These are phyloP conservation scores for Parasarocladium wereldwijsianum DNA, from an alignment of 2,329 filamentous ascomycete genomes.

Conservation along the genomic window DNA sequence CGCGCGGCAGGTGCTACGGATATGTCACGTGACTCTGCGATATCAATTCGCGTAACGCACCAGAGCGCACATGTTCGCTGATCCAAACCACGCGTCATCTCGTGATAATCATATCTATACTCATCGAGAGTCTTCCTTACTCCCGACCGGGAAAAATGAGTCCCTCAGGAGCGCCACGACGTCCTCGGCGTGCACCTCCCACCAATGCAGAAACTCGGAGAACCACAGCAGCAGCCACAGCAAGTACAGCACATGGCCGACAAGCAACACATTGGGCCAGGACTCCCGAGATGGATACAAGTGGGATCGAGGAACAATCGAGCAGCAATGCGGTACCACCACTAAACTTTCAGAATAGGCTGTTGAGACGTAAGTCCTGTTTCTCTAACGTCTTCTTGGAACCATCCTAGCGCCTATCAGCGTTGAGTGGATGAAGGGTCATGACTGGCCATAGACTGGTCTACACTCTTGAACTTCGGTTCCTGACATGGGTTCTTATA, in stretches of 20 bases:
- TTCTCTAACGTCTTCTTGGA: background rate
- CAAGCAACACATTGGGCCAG: background rate
- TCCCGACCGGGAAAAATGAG: background rate
- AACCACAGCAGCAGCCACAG: no score
- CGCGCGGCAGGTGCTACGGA: no score
- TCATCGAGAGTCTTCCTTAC: background rate
- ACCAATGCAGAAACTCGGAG: no score
- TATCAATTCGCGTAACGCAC: background rate
- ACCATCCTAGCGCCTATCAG: no score
- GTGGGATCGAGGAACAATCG: background rate
- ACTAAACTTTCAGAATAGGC: conserved; percentile 2
- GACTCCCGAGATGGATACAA: conserved; percentile 1
- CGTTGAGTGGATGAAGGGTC: no score
- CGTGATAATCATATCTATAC: background rate
- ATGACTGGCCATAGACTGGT: no score
- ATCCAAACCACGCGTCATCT: conserved; percentile 1
- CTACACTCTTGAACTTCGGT: background rate
- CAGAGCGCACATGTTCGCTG: background rate
- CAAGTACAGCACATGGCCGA: no score
- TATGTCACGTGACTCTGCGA: conserved; percentile 4
- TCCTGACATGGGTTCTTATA: background rate
- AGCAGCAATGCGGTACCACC: background rate
- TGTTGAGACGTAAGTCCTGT: conserved; percentile 2
- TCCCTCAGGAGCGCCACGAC: background rate
- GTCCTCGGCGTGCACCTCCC: conserved; percentile 1